Conservation (phyloP, 2,329 filamentous ascomycete genomes). For the Nemania sp. region DNA sequence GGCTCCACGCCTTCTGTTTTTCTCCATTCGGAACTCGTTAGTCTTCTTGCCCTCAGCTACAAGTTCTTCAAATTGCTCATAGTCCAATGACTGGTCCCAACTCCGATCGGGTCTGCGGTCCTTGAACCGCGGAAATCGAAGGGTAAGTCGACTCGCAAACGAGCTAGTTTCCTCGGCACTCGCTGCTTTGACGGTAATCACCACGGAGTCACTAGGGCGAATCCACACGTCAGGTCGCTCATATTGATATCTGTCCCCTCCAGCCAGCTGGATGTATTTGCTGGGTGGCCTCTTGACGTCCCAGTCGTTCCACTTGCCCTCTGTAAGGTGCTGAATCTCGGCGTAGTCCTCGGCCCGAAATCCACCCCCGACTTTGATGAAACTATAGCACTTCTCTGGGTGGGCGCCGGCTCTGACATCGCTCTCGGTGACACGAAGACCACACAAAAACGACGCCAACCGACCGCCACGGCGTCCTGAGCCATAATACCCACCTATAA, state of each 20-base stretch:
- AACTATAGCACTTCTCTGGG: conserved; percentile 83
- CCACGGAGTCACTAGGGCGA: conserved; percentile 81
- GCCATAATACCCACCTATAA: conserved; percentile 92
- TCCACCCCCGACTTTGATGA: conserved; percentile 97
- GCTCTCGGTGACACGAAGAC: conserved; percentile 73
- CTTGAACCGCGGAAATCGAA: conserved; percentile 91
- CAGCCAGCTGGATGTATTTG: conserved; percentile 79
- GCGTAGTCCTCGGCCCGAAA: conserved; percentile 85
- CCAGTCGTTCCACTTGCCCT: conserved; percentile 92
- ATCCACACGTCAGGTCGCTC: conserved; percentile 95
- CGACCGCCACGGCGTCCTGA: conserved; percentile 81
- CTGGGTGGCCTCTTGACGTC: conserved; percentile 74
- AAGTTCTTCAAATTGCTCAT: conserved; percentile 76
- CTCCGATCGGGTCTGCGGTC: conserved; percentile 77
- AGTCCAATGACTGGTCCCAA: conserved; percentile 79
- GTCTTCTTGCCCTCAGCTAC: conserved; percentile 72
- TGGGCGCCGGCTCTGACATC: conserved; percentile 62
- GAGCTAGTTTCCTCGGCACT: conserved; percentile 74
- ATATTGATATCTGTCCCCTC: conserved; percentile 68
- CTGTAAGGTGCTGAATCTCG: conserved; percentile 78
- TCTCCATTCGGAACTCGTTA: conserved; percentile 78
- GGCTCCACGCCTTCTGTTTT: conserved; percentile 57
- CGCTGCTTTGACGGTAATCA: conserved; percentile 86
- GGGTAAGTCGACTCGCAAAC: conserved; percentile 75
- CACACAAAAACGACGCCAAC: conserved; percentile 88